These are phyloP conservation scores for Lepidium africanum DNA, from an alignment of 345 rosid species.

Conservation along the genomic window DNA sequence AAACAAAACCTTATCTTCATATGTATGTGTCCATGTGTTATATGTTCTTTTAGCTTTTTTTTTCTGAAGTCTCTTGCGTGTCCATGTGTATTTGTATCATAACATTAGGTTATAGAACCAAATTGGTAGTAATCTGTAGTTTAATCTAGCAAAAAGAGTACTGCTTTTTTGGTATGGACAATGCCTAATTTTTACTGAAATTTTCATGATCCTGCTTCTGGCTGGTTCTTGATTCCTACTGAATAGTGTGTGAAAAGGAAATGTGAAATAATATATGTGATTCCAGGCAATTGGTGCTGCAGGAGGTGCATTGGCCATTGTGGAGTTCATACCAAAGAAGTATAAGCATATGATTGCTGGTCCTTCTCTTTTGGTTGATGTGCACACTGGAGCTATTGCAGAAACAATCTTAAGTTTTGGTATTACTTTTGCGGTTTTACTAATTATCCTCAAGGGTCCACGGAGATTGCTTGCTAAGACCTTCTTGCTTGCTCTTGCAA, in stretches of 20 bases:
- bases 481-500: slow-evolving; percentile 61
- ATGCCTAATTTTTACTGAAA: not conserved
- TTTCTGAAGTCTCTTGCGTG: slow-evolving; percentile 6
- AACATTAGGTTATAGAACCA: not conserved
- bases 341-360: slow-evolving; percentile 82
- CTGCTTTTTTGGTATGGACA: not conserved
- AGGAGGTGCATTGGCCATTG: slow-evolving; percentile 74
- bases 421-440: slow-evolving; percentile 66
- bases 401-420: slow-evolving; percentile 79
- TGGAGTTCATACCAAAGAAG: slow-evolving; percentile 65
- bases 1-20: slow-evolving; percentile 10
- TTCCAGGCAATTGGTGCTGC: slow-evolving; percentile 88
- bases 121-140: not conserved
- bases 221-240: not conserved
- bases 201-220: not conserved
- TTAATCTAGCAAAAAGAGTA: not conserved
- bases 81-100: not conserved
- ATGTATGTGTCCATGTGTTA: not conserved
- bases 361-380: slow-evolving; percentile 74
- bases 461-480: slow-evolving; percentile 38
- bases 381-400: slow-evolving; percentile 86
- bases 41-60: not conserved
- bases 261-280: not conserved
- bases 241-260: not conserved
- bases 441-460: slow-evolving; percentile 74